Percentiles rank a stretch among this genome's conserved stretches.
phyloP scores from a whole-genome alignment of 2,329 filamentous ascomycete genomes.

The Penicillium sp. region DNA sequence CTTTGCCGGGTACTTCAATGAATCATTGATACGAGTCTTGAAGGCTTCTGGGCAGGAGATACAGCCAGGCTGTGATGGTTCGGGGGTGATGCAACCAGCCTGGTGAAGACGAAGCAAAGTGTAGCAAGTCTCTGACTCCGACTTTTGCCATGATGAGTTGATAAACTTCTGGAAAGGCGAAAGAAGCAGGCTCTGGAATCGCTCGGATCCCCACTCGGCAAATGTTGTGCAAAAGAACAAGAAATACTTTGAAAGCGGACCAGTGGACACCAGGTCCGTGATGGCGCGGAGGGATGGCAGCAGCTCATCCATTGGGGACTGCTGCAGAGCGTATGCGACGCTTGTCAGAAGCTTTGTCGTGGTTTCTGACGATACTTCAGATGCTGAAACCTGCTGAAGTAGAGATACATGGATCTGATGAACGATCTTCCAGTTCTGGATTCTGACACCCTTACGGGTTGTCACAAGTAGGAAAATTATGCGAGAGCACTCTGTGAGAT shows the following conservation, averaged over 20 bases:
- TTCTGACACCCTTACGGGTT: slow-evolving; percentile 76
- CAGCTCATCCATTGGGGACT: slow-evolving; percentile 75
- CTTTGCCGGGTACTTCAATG: slow-evolving; percentile 59
- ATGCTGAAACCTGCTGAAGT: slow-evolving; percentile 44
- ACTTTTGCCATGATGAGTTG: slow-evolving; percentile 66
- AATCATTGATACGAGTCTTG: slow-evolving; percentile 71
- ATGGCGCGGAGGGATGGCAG: slow-evolving; percentile 69
- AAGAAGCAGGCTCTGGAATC: slow-evolving; percentile 77
- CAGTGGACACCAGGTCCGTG: slow-evolving; percentile 64
- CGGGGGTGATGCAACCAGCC: slow-evolving; percentile 53
- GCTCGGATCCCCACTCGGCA: slow-evolving; percentile 68
- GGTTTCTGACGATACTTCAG: slow-evolving; percentile 27
- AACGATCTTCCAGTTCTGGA: slow-evolving; percentile 70
- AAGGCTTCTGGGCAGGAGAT: slow-evolving; percentile 52
- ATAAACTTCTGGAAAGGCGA: slow-evolving; percentile 85
- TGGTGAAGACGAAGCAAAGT: slow-evolving; percentile 63
- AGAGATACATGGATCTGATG: slow-evolving; percentile 58
- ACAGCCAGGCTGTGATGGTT: slow-evolving; percentile 42
- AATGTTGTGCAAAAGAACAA: slow-evolving; percentile 83
- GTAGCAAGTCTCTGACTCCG: slow-evolving; percentile 70
- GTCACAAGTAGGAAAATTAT: slow-evolving; percentile 64
- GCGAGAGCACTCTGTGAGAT: slow-evolving; percentile 42
- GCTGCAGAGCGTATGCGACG: slow-evolving; percentile 68
- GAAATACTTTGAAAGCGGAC: slow-evolving; percentile 71
- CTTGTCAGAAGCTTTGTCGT: slow-evolving; percentile 46